phyloP scores from a whole-genome alignment of 176 grass and related monocot species.

The Carex littledalei region DNA sequence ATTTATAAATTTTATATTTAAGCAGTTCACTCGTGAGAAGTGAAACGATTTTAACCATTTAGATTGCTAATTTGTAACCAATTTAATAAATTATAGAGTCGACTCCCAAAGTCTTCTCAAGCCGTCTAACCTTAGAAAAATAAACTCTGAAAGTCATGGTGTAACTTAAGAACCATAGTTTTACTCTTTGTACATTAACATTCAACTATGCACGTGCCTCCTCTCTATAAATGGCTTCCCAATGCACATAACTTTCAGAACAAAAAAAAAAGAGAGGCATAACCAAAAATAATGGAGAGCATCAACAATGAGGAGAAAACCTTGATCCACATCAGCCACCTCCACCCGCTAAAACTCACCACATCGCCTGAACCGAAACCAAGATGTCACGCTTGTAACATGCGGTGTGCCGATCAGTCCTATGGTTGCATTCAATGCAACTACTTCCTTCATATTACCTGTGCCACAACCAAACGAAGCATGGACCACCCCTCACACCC shows the following conservation, averaged over 20 bases:
- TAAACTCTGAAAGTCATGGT: too few species aligned
- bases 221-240: neutral
- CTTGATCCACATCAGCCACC: slow-evolving; percentile 17
- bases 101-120: too few species aligned
- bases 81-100: too few species aligned
- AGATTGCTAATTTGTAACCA: too few species aligned
- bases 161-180: too few species aligned
- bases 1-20: too few species aligned
- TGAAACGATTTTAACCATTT: too few species aligned
- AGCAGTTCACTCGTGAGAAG: too few species aligned
- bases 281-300: neutral
- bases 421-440: neutral
- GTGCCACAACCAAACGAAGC: neutral
- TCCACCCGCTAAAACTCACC: neutral
- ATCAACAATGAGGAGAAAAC: neutral
- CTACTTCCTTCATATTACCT: slow-evolving; percentile 7
- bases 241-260: neutral
- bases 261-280: neutral
- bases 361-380: neutral
- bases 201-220: neutral
- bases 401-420: neutral
- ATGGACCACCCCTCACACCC: neutral
- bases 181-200: too few species aligned
- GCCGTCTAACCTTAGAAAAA: too few species aligned
- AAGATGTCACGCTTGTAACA: slow-evolving; percentile 4